Evolutionary conservation across 306 rosid genomes (phyloP).

Genomic region (Parietaria judaica): DNA sequence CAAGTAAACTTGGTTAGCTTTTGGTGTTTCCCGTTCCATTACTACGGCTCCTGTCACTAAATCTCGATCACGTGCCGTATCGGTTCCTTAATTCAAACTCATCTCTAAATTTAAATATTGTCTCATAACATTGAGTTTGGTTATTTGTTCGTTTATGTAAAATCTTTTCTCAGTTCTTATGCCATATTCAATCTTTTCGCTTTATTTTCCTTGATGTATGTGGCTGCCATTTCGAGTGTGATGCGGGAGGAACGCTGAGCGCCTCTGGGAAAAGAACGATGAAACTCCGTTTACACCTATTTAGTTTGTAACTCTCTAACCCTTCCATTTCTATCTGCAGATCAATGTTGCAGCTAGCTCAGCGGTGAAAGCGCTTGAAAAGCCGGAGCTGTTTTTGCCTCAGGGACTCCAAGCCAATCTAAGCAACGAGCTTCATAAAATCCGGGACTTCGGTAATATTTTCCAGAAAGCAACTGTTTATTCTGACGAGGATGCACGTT

Average conservation of each 20-base stretch:
- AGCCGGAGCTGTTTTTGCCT: constrained; percentile 25
- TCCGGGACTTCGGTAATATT: constrained; percentile 11
- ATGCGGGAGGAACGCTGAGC: too few species aligned
- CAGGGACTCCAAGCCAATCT: constrained; percentile 30
- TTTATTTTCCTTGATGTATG: too few species aligned
- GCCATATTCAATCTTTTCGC: not conserved
- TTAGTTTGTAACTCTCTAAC: too few species aligned
- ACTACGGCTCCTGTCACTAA: too few species aligned
- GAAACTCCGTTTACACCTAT: not conserved
- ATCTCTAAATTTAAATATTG: too few species aligned
- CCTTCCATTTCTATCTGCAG: constrained; percentile 8
- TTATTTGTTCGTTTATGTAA: not conserved
- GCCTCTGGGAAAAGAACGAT: not conserved
- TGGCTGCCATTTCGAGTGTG: too few species aligned
- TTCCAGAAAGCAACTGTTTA: constrained; percentile 18
- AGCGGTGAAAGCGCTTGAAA: constrained; percentile 32
- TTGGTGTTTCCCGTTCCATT: too few species aligned
- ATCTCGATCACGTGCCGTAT: too few species aligned
- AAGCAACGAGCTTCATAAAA: constrained; percentile 20
- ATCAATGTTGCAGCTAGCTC: constrained; percentile 27
- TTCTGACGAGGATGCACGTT: not conserved
- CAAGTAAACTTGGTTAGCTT: too few species aligned
- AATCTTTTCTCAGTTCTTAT: not conserved
- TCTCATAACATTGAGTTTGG: not conserved
- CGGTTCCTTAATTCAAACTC: too few species aligned